Evolutionary conservation across 2,329 filamentous ascomycete species (phyloP).

Genomic region (Sarocladium brachiariae): DNA sequence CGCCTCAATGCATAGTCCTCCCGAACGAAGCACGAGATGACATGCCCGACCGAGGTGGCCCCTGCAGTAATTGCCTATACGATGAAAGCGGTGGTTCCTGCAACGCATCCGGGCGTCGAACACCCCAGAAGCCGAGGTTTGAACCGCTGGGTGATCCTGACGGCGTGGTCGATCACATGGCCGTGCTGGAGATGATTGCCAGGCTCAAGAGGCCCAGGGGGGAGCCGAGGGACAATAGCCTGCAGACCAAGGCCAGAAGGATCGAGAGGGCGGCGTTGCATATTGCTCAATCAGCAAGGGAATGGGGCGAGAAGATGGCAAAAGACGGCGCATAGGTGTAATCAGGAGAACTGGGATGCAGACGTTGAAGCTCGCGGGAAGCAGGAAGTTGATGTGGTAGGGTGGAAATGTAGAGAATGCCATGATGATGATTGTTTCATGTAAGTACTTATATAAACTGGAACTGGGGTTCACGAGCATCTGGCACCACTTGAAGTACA

Average conservation of each 20-base stretch:
- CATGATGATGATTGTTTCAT: too few relatives aligned
- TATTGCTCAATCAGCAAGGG: constrained; percentile 19
- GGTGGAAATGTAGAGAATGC: too few relatives aligned
- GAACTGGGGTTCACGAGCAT: too few relatives aligned
- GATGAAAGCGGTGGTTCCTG: constrained; percentile 14
- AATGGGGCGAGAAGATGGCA: constrained; percentile 19
- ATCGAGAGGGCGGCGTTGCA: constrained; percentile 18
- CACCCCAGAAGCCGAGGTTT: constrained; percentile 4
- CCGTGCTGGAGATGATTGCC: constrained; percentile 21
- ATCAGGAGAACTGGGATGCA: constrained; percentile 36
- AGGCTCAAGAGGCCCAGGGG: constrained; percentile 16
- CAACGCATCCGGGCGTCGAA: constrained; percentile 11
- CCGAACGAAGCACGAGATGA: constrained; percentile 12
- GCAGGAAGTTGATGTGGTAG: too few relatives aligned
- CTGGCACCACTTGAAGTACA: too few relatives aligned
- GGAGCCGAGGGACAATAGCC: constrained; percentile 14
- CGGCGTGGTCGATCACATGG: constrained; percentile 19
- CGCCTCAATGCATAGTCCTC: constrained; percentile 19
- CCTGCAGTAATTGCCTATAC: constrained; percentile 21
- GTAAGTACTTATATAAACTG: too few relatives aligned
- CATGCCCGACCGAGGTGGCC: constrained; percentile 9
- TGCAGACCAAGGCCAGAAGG: constrained; percentile 17
- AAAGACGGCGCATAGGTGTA: constrained; percentile 34
- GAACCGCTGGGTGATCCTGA: constrained; percentile 15
- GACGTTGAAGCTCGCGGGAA: background rate